These are phyloP conservation scores for Trypanosoma cruzi DNA, from an alignment of 208 protist species.

Conservation along the genomic window DNA sequence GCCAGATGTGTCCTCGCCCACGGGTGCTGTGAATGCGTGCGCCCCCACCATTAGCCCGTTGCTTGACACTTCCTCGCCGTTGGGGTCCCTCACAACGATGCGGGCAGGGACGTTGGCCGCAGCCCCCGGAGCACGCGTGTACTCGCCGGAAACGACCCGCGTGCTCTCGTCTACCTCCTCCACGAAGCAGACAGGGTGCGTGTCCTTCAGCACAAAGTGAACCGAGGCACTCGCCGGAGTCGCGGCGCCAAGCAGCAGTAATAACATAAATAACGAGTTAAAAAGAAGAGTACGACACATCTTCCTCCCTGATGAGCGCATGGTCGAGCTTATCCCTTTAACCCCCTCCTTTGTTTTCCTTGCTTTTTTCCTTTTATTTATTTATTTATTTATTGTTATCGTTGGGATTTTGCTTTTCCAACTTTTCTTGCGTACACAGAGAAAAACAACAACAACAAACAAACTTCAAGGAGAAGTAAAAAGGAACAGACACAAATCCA, in stretches of 20 bases:
- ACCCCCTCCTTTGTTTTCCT: not conserved
- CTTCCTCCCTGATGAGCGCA: not conserved
- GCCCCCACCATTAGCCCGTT: slow-evolving; percentile 19
- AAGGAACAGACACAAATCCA: not conserved
- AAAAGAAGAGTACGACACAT: not conserved
- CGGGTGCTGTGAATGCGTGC: slow-evolving; percentile 22
- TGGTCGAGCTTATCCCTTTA: not conserved
- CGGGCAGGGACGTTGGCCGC: not conserved
- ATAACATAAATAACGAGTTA: not conserved
- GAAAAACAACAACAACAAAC: too few species aligned
- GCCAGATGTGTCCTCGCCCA: not conserved
- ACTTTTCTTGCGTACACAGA: not conserved
- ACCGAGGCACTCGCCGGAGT: slow-evolving; percentile 25
- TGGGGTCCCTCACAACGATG: slow-evolving; percentile 9
- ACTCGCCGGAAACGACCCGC: slow-evolving; percentile 46
- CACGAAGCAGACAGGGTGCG: slow-evolving; percentile 56
- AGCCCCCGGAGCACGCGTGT: slow-evolving; percentile 30
- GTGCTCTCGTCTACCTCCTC: slow-evolving; percentile 43
- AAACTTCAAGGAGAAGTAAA: not conserved
- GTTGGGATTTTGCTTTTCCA: not conserved
- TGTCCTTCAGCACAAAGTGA: slow-evolving; percentile 45
- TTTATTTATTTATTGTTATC: not conserved
- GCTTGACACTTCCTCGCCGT: not conserved
- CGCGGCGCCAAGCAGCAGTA: not conserved
- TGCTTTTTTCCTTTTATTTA: too few species aligned